Evolutionary conservation across 345 rosid species (phyloP), one percentile per base, ranked within the genome.

Genomic region (Schrenkiella parvula): DNA sequence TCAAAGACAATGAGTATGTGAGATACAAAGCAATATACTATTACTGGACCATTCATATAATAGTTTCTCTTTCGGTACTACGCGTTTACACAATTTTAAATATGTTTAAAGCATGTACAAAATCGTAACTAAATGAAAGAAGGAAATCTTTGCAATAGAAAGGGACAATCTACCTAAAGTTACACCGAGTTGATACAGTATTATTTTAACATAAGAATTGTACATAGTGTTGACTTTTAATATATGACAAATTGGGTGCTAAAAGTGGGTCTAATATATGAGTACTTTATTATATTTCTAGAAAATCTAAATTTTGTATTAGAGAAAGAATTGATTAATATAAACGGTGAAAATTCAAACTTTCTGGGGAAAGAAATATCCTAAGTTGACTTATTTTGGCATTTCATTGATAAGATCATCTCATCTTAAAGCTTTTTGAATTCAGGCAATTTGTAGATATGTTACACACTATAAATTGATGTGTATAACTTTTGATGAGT

Each of bases 321-420:
- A 43, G 22, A 15, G 22, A 12, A 53, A 18, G 14, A 8, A 3
- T 17, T 68, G 13, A 2, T 6, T 29, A 21, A 4, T 21, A 4
- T 21, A 22, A 29, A 31, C 32, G 15, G 18, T n/a, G 5, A 14
- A 54, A 56, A 8, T 68, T 68, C n/a, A 54, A 41, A 41, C 22
- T 26, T 3, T 22, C 11, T 31, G 22, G 12, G 26, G 35, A 57
- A 15, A 44, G 14, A 44, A 37, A 69, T 56, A 44, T 69, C 8
- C 41, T 44, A 22, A 56, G 65, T 69, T 69, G 65, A 69, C 65
- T 56, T 55, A 39, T 14, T 56, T 10, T 14, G 2, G 34, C 32
- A 43, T 32, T 6, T 68, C 43, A 56, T 56, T 21, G 44, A 43
- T n/a, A 56, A 31, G 4, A 46, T 14, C 44, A 43, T 12, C 34